Base-by-base conservation (phyloP, 805 yeast genomes). In the Candida sithepensis region DNA sequence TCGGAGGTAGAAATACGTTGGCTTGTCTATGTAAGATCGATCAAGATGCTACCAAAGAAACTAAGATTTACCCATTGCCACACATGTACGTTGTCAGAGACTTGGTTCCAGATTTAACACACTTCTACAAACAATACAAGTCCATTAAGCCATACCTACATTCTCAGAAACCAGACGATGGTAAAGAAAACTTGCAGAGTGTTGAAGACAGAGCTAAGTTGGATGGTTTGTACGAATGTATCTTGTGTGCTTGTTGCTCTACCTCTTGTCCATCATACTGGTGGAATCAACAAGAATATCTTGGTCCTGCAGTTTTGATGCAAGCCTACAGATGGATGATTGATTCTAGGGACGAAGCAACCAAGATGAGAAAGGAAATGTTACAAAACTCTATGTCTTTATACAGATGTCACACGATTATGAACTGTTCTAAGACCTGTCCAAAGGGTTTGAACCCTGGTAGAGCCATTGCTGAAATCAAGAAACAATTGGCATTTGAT, bases 361-460 rank as follows among this genome's bases (percentile, higher is more conserved):
- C 88, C 39, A 74, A 70, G 52, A 61, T 75, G 58, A 89, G 99
- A 79, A 87, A 82, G 67, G 87, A 82, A 64, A 84, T 86, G 88
- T 79, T 94, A 65, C 92, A 94, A 72, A 94, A 94, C 81, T 83
- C 96, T 49, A 94, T 94, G 98, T 85, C 96, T 48, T 74, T 94
- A 63, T 94, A 94, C 82, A 85, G 99, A 79, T 94, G 99, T 73
- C 99, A 92, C 77, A 94, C 99, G 50, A 94, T 94, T 66, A 88
- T 94, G 97, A 94, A 94, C 82, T 94, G 99, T 82, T 81, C 99
- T 45, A 85, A 81, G 68, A 94, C 99, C 48, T 94, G 99, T 78
- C 99, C 99, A 86, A 94, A 84, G 58, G 97, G 97, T 55, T 81
- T 94, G 75, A 94, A 94, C 74, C 99, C 99, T 41, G 99, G 98